phyloP scores from a whole-genome alignment of 768 basidiomycete species.

The Leccinum aurantiacum region DNA sequence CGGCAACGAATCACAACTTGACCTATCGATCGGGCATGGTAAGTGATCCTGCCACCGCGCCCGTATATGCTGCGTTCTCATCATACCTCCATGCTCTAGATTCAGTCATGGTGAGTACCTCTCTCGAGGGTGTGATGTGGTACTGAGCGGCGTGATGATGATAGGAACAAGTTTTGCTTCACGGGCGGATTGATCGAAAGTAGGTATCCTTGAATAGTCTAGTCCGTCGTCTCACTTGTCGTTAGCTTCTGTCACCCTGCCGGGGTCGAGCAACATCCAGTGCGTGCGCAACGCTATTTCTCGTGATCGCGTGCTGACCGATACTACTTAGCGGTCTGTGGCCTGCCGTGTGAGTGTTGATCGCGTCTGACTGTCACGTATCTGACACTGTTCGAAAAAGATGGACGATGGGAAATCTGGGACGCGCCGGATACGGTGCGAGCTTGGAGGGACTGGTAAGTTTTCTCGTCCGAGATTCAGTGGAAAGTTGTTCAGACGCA shows the following conservation, averaged over 20 bases:
- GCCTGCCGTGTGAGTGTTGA: constrained; percentile 43
- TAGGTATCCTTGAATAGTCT: constrained; percentile 5
- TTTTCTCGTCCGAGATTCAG: constrained; percentile 24
- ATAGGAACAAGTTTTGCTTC: constrained; percentile 74
- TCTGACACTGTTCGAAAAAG: constrained; percentile 24
- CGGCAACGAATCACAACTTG: constrained; percentile 45
- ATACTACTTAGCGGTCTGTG: constrained; percentile 40
- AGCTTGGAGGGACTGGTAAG: constrained; percentile 60
- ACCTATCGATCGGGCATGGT: constrained; percentile 45
- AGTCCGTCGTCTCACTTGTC: constrained; percentile 5
- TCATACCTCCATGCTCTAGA: constrained; percentile 22
- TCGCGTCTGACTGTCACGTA: not conserved
- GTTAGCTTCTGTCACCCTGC: constrained; percentile 39
- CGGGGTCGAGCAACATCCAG: constrained; percentile 42
- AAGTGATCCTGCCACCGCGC: not conserved
- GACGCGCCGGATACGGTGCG: constrained; percentile 55
- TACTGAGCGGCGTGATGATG: constrained; percentile 5
- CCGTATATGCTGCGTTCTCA: constrained; percentile 22
- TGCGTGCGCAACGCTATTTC: constrained; percentile 11
- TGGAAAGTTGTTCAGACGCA: constrained; percentile 1
- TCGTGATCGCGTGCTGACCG: constrained; percentile 8
- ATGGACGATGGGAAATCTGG: constrained; percentile 57
- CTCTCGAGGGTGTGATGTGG: not conserved
- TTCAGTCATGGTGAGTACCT: constrained; percentile 31
- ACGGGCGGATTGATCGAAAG: constrained; percentile 72